Evolutionary conservation across 2,329 filamentous ascomycete genomes (phyloP).

Genomic region (Colletotrichum filicis): DNA sequence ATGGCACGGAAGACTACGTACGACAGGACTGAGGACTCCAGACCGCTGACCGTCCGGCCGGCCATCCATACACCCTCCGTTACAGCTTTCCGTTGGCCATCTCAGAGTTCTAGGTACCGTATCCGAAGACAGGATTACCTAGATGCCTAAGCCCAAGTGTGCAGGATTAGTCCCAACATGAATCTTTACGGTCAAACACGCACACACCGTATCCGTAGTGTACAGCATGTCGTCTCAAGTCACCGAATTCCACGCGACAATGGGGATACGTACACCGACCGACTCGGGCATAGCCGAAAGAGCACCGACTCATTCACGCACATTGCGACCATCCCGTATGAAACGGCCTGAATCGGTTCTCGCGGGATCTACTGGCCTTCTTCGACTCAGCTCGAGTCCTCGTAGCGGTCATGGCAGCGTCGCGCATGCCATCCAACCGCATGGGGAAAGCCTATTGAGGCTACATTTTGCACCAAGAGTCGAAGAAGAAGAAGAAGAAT

Average conservation of each 20-base stretch:
- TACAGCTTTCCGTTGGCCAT: not conserved
- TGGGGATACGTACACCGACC: slow-evolving; percentile 1
- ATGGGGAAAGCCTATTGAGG: slow-evolving; percentile 2
- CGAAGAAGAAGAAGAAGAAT: not conserved
- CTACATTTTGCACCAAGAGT: not conserved
- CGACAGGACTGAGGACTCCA: not conserved
- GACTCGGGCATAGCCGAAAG: slow-evolving; percentile 15
- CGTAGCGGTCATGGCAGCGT: not conserved
- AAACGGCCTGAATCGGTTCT: slow-evolving; percentile 32
- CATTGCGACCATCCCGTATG: slow-evolving; percentile 21
- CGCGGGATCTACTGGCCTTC: slow-evolving; percentile 13
- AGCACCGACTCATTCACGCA: slow-evolving; percentile 14
- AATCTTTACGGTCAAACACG: slow-evolving; percentile 15
- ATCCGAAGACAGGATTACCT: not conserved
- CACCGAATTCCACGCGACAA: slow-evolving; percentile 16
- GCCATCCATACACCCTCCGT: not conserved
- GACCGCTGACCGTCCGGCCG: slow-evolving; percentile 3
- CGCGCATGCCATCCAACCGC: not conserved
- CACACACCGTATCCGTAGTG: not conserved
- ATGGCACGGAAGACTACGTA: too few species aligned
- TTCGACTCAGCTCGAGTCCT: slow-evolving; percentile 8
- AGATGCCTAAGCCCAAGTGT: too few species aligned
- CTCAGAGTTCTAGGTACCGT: not conserved
- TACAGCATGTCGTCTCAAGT: slow-evolving; percentile 22
- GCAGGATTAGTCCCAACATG: not conserved